phyloP scores from a whole-genome alignment of 164 flowering plant genomes.

The Liquidambar formosana region DNA sequence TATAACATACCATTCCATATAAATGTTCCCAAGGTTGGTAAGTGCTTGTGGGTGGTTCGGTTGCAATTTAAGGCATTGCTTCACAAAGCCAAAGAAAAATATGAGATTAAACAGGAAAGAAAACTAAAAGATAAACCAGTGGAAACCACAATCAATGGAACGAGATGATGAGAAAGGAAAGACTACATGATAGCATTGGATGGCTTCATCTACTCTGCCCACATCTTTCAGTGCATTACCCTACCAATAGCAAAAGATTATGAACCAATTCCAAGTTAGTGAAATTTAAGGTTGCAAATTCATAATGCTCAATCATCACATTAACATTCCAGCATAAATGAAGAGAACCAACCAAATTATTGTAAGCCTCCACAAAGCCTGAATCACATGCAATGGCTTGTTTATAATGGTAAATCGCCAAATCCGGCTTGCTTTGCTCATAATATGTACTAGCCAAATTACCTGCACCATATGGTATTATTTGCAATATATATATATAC shows the following conservation, averaged over 20 bases:
- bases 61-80: conserved; percentile 90
- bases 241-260: conserved; percentile 28
- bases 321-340: not conserved
- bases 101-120: not conserved
- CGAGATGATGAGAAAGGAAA: conserved; percentile 7
- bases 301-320: not conserved
- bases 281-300: not conserved
- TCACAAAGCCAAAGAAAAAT: conserved; percentile 16
- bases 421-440: conserved; percentile 85
- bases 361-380: conserved; percentile 88
- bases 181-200: conserved; percentile 83
- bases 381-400: conserved; percentile 86
- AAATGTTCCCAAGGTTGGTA: conserved; percentile 93
- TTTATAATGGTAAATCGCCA: conserved; percentile 86
- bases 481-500: not conserved
- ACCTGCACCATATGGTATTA: conserved; percentile 48
- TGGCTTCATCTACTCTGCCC: conserved; percentile 94
- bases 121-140: not conserved
- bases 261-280: not conserved
- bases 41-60: conserved; percentile 97
- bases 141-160: not conserved
- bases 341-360: conserved; percentile 71
- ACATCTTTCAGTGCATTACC: conserved; percentile 95
- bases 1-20: conserved; percentile 82
- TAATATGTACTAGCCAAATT: conserved; percentile 83